Base-by-base conservation (phyloP, 2,329 filamentous ascomycete species). In the Fusarium multiceps region DNA sequence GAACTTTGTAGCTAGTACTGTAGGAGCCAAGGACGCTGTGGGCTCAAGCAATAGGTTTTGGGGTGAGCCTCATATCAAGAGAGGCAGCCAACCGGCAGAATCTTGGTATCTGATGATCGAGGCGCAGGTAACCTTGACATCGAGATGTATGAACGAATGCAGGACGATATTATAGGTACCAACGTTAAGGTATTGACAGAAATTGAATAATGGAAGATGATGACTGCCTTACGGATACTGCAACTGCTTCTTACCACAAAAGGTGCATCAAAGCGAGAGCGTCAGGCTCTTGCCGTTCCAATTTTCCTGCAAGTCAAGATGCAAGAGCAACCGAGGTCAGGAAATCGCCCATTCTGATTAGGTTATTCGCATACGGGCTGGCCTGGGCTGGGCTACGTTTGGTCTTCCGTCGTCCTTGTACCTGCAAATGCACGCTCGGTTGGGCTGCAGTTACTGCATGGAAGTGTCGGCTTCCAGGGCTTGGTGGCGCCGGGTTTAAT, bases 401-500 rank as follows among this genome's bases (percentile, higher is more conserved):
- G 41, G 46, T 43, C 43, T 34, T 14, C 30, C 30, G 30, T 32
- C 32, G 59, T 69, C 61, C 40, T 53, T 41, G 32, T 53, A 16
- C 23, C 49, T 53, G 32, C 23, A 53, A 71, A 70, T 66, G 72
- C 65, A 69, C 56, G 50, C 69, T 74, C 64, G 72, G 66, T 71
- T 74, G 72, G 72, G 66, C 66, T 69, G 66, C 66, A 70, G 42
- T 55, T 62, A 48, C 53, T 73, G 62, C 62, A 73, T 48, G 46
- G 27, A 48, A 60, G 67, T 63, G 63, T 62, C 54, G 68, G 54
- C 68, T 62, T 59, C 51, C 59, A 43, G 45, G 37, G 37, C 50
- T 49, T 64, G 55, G 41, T 60, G 59, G 53, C 50, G 55, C 58
- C 41, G 61, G 50, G 57, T 61, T 56, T 59, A 47, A 63, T 71